Conservation (phyloP, 768 basidiomycete genomes). For the Ramaria sp. region DNA sequence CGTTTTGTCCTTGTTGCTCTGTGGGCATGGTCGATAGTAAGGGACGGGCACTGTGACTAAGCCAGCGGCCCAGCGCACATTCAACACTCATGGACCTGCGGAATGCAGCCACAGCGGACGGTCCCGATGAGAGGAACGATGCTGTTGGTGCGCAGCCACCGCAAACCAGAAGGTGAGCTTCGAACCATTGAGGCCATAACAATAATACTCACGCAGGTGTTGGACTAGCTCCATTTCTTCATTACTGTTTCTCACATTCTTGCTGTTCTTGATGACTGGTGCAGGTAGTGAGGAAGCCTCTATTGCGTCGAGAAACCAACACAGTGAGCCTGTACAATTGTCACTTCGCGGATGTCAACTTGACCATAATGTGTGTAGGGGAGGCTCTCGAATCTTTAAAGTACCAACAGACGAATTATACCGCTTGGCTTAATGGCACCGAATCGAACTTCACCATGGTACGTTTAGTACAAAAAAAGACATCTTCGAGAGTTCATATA, state of each 20-base stretch:
- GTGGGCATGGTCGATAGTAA: neutral
- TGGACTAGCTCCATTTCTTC: slow-evolving; percentile 57
- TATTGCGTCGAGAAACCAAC: neutral
- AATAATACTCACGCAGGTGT: neutral
- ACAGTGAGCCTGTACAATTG: neutral
- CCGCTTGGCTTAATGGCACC: slow-evolving; percentile 64
- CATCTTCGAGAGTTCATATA: too few relatives aligned
- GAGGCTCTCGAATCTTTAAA: slow-evolving; percentile 49
- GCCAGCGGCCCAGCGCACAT: neutral
- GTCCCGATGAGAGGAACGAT: slow-evolving; percentile 14
- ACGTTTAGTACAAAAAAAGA: neutral
- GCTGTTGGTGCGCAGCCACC: slow-evolving; percentile 12
- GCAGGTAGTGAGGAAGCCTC: slow-evolving; percentile 41
- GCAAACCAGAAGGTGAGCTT: slow-evolving; percentile 1
- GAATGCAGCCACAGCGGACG: slow-evolving; percentile 9
- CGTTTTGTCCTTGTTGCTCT: neutral
- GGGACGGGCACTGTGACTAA: neutral
- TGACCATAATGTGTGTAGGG: slow-evolving; percentile 47
- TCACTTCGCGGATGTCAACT: slow-evolving; percentile 27
- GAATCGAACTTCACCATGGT: slow-evolving; percentile 58
- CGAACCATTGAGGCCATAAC: neutral
- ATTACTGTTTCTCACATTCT: slow-evolving; percentile 61
- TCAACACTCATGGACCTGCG: slow-evolving; percentile 1
- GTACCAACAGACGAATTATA: slow-evolving; percentile 60
- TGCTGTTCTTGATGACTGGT: slow-evolving; percentile 73